Conservation (phyloP, 441 rosid genomes). For the Rhodomyrtus psidioides region DNA sequence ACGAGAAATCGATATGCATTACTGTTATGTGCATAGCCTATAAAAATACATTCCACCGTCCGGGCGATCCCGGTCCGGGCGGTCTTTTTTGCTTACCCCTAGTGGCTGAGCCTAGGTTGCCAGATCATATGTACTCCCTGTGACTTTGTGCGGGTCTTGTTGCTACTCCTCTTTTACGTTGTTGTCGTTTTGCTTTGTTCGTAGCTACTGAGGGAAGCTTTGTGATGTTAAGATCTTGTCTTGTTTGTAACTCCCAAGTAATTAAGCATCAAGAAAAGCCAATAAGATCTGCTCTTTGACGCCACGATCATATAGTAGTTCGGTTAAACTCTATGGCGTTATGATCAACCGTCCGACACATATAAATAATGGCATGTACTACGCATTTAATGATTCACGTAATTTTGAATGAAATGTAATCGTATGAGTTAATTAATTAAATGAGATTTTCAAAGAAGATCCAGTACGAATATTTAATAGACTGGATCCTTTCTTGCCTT, state of each 20-base stretch:
- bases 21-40: too few species aligned
- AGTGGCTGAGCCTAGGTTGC: constrained; percentile 35
- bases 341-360: too few species aligned
- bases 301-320: not conserved
- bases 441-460: too few species aligned
- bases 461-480: too few species aligned
- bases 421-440: too few species aligned
- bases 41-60: too few species aligned
- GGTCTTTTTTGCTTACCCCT: too few species aligned
- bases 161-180: not conserved
- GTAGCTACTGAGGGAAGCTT: not conserved
- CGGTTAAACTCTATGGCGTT: not conserved
- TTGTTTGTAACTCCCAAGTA: not conserved
- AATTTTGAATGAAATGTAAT: too few species aligned
- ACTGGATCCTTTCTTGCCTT: not conserved
- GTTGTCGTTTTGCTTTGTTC: not conserved
- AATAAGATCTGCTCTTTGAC: not conserved
- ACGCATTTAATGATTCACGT: not conserved
- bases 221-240: not conserved
- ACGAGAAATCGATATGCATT: too few species aligned
- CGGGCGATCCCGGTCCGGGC: too few species aligned
- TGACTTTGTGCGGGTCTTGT: not conserved
- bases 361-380: not conserved
- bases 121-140: constrained; percentile 21
- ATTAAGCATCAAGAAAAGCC: not conserved